Base-by-base conservation (phyloP, 345 rosid genomes). In the Brassica juncea region DNA sequence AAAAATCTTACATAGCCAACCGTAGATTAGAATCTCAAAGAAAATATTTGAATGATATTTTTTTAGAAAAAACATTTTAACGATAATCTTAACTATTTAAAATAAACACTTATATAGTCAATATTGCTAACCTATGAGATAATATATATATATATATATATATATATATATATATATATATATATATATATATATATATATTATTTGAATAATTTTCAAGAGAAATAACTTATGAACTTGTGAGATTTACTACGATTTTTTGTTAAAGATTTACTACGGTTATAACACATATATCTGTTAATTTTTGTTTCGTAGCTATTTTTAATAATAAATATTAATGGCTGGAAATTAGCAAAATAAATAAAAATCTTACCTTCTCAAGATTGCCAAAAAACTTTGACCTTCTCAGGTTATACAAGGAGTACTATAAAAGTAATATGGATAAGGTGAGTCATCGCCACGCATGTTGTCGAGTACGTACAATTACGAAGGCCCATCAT, bases 391-490 rank as follows among this genome's bases (percentile, higher is more conserved):
- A 44, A 44, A 44, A 44, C n/a, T 11, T 15, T 44, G 15, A 44
- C 54, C 54, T 44, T 44, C 54, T 44, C 47, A 12, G 12, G 54
- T 12, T 44, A 44, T 12, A 39, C 12, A 39, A 49, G 57, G 57
- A 49, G 57, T 71, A 25, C 15, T 25, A 27, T 59, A 42, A 52
- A 68, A 63, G 66, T 30, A 54, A 62, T 52, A 15, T 64, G 76
- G 79, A 80, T 80, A 80, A 74, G 83, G 66, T 80, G 80, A 80
- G 80, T 80, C 83, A 75, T 39, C 23, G 80, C 80, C 83, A 80
- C 83, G 83, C 68, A 69, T 75, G 76, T 75, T 80, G 76, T 80
- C 76, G 79, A 74, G 72, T 80, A 63, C 68, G 83, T 75, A 74
- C 79, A 80, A 70, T 34, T 52, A 68, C 79, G 30, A 59, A 74